phyloP scores from a whole-genome alignment of 2,329 filamentous ascomycete genomes.

The Colletotrichum euphorbiae region DNA sequence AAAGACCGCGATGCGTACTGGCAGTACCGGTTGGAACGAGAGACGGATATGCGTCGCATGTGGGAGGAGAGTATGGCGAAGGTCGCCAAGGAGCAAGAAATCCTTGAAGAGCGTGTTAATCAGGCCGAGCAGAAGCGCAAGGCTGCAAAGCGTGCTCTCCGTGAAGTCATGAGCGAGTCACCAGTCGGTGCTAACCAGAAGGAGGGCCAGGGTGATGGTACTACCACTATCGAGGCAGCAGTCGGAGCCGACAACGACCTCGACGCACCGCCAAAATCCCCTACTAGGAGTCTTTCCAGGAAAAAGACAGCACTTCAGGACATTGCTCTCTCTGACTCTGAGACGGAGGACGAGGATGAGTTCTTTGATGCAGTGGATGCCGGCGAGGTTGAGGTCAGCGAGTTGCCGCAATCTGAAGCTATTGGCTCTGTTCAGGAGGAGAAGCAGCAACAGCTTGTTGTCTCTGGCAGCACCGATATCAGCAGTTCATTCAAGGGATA shows the following conservation, averaged over 20 bases:
- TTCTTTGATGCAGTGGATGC: conserved; percentile 98
- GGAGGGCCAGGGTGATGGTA: conserved; percentile 42
- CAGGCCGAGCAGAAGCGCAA: conserved; percentile 92
- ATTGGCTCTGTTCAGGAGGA: conserved; percentile 50
- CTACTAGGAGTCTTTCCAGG: conserved; percentile 56
- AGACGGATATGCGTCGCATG: conserved; percentile 91
- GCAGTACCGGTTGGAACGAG: conserved; percentile 93
- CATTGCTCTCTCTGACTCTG: conserved; percentile 81
- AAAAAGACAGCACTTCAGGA: conserved; percentile 77
- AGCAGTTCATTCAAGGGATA: conserved; percentile 87
- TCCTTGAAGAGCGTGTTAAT: conserved; percentile 86
- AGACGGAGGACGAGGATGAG: conserved; percentile 83
- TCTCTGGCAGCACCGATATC: conserved; percentile 70
- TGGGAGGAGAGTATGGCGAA: conserved; percentile 99
- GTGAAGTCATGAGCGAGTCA: conserved; percentile 74
- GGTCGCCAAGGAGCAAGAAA: conserved; percentile 93
- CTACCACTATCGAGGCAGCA: conserved; percentile 50
- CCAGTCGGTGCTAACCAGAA: conserved; percentile 46
- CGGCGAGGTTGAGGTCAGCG: conserved; percentile 85
- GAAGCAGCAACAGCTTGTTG: conserved; percentile 58
- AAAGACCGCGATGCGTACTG: conserved; percentile 95
- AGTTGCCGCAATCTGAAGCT: conserved; percentile 63
- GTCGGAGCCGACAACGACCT: conserved; percentile 37
- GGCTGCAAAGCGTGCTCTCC: conserved; percentile 87
- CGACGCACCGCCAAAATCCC: conserved; percentile 52